These are phyloP conservation scores for Clarireedia homoeocarpa DNA, from an alignment of 2,329 filamentous ascomycete genomes.

Conservation along the genomic window DNA sequence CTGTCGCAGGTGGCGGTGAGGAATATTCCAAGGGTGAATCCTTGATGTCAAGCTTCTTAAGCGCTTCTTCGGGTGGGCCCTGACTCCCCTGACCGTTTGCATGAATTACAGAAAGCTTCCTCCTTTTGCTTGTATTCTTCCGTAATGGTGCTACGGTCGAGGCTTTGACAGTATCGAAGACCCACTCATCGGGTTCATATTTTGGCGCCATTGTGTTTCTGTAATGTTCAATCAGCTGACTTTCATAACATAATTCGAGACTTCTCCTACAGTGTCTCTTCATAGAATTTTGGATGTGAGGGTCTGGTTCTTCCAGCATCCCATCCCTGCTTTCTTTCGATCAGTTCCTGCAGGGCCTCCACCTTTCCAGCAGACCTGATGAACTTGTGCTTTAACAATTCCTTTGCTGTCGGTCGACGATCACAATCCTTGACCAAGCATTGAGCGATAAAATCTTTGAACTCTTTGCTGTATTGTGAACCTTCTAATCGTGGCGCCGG, in stretches of 20 bases:
- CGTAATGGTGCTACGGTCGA: slow-evolving; percentile 43
- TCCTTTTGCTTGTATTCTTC: slow-evolving; percentile 44
- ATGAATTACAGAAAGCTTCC: slow-evolving; percentile 50
- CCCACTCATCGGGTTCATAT: slow-evolving; percentile 77
- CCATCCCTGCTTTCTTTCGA: slow-evolving; percentile 74
- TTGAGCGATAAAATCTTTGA: slow-evolving; percentile 87
- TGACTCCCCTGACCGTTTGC: slow-evolving; percentile 31
- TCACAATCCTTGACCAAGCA: slow-evolving; percentile 92
- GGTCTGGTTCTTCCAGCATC: slow-evolving; percentile 65
- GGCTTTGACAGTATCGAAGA: slow-evolving; percentile 86
- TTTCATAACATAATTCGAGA: not conserved
- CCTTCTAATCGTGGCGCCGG: slow-evolving; percentile 78
- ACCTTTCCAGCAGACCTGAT: slow-evolving; percentile 81
- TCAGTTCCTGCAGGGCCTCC: slow-evolving; percentile 79
- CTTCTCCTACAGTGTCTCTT: slow-evolving; percentile 68
- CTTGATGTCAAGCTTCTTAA: slow-evolving; percentile 53
- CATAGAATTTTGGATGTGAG: slow-evolving; percentile 76
- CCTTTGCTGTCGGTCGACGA: slow-evolving; percentile 72
- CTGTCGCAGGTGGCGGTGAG: slow-evolving; percentile 46
- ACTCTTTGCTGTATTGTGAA: slow-evolving; percentile 71
- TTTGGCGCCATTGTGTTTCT: slow-evolving; percentile 58
- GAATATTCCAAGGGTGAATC: slow-evolving; percentile 51
- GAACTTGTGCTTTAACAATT: slow-evolving; percentile 82
- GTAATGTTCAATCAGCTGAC: not conserved
- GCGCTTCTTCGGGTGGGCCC: slow-evolving; percentile 44